Evolutionary conservation across 805 yeast species (phyloP).

Genomic region (Starmera dryadoides): DNA sequence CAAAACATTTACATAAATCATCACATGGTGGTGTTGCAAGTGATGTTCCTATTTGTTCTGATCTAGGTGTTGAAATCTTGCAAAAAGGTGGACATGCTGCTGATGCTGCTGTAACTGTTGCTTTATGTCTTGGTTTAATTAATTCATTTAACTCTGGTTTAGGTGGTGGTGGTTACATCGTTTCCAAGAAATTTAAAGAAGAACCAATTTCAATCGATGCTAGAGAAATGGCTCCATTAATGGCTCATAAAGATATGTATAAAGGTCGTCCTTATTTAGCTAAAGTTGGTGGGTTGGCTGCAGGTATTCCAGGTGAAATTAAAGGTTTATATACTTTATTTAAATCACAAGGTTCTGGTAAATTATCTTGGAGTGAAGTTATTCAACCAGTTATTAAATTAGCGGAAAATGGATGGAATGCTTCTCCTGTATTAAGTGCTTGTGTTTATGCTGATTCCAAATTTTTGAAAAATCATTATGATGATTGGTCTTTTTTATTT

Average conservation of each 20-base stretch:
- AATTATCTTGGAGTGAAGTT: constrained; percentile 62
- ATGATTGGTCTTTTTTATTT: constrained; percentile 54
- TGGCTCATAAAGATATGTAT: constrained; percentile 61
- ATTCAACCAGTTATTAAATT: constrained; percentile 68
- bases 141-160: constrained; percentile 83
- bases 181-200: constrained; percentile 33
- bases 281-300: constrained; percentile 79
- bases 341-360: constrained; percentile 61
- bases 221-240: constrained; percentile 78
- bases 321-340: constrained; percentile 69
- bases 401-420: constrained; percentile 58
- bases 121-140: constrained; percentile 79
- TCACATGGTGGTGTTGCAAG: constrained; percentile 17
- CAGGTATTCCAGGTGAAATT: constrained; percentile 87
- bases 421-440: constrained; percentile 35
- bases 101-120: constrained; percentile 86
- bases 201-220: constrained; percentile 68
- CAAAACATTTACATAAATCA: constrained; percentile 16
- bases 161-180: constrained; percentile 87
- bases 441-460: constrained; percentile 34
- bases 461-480: constrained; percentile 21
- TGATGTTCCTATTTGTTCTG: constrained; percentile 28
- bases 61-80: constrained; percentile 25
- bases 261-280: constrained; percentile 39
- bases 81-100: constrained; percentile 67